These are phyloP conservation scores for Colletotrichum abscissum DNA, from an alignment of 2,329 filamentous ascomycete genomes.

Conservation along the genomic window DNA sequence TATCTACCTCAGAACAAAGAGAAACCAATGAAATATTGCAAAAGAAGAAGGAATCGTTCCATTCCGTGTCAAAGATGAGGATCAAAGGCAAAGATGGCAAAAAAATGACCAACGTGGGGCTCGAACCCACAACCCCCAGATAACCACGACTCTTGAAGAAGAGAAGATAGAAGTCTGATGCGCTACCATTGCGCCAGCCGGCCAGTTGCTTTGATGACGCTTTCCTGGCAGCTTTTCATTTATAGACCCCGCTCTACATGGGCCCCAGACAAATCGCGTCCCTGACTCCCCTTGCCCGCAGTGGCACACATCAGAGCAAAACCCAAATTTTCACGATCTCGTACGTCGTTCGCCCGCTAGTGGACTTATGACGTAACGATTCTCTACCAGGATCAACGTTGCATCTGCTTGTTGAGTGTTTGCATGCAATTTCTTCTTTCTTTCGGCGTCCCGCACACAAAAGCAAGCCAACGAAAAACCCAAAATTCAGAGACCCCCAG, in stretches of 20 bases:
- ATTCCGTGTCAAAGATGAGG: too few relatives aligned
- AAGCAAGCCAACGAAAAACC: not conserved
- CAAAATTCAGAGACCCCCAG: not conserved
- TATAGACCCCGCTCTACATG: accelerated
- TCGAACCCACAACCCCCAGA: conserved; percentile 35
- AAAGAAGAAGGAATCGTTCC: too few relatives aligned
- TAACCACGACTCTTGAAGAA: not conserved
- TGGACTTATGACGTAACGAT: conserved; percentile 15
- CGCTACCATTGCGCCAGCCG: conserved; percentile 36
- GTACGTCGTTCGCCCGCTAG: not conserved
- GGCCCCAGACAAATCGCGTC: not conserved
- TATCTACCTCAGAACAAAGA: too few relatives aligned
- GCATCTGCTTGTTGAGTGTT: not conserved
- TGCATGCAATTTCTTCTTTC: not conserved
- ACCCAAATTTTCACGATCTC: not conserved
- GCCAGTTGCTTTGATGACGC: not conserved
- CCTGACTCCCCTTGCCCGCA: not conserved
- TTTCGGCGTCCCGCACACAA: not conserved
- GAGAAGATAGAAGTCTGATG: conserved; percentile 28
- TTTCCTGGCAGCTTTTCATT: accelerated
- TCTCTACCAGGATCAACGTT: not conserved
- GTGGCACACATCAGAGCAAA: not conserved
- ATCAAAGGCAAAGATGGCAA: too few relatives aligned
- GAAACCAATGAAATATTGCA: too few relatives aligned
- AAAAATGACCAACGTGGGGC: conserved; percentile 27